phyloP scores from a whole-genome alignment of 2,329 filamentous ascomycete genomes.

The Fusarium penzigii region DNA sequence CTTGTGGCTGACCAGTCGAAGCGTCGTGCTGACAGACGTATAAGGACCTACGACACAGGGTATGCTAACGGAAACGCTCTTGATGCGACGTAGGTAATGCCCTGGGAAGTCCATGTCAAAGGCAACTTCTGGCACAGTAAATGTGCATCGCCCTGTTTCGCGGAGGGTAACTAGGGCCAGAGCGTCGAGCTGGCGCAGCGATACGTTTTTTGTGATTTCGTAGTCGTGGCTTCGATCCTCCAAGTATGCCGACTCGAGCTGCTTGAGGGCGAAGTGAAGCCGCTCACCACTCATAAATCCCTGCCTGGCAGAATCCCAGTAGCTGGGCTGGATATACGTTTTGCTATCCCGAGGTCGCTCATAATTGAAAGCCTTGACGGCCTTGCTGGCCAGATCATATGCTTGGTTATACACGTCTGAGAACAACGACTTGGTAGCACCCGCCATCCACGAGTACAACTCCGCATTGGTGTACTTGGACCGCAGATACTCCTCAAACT shows the following conservation, averaged over 20 bases:
- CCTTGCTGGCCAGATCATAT: background rate
- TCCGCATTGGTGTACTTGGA: no score
- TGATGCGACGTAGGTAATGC: constrained; percentile 40
- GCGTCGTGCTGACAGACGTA: constrained; percentile 26
- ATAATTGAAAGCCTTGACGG: background rate
- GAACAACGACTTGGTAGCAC: no score
- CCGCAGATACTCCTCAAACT: no score
- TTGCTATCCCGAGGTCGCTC: background rate
- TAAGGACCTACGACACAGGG: constrained; percentile 33
- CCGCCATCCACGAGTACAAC: no score
- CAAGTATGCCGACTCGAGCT: constrained; percentile 3
- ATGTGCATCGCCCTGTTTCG: background rate
- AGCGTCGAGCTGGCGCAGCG: constrained; percentile 1
- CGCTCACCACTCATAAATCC: background rate
- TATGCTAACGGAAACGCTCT: constrained; percentile 34
- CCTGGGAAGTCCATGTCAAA: constrained; percentile 43
- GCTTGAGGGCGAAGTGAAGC: constrained; percentile 2
- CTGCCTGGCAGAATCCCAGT: background rate
- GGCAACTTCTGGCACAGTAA: constrained; percentile 28
- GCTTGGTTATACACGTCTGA: background rate
- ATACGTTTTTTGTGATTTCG: constrained; percentile 8
- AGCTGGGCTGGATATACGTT: background rate
- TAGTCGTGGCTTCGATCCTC: constrained; percentile 3
- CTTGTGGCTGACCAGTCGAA: constrained; percentile 2
- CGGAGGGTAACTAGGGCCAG: background rate